These are phyloP conservation scores for Penicillium silybi DNA, from an alignment of 495 filamentous ascomycete species.

Conservation along the genomic window DNA sequence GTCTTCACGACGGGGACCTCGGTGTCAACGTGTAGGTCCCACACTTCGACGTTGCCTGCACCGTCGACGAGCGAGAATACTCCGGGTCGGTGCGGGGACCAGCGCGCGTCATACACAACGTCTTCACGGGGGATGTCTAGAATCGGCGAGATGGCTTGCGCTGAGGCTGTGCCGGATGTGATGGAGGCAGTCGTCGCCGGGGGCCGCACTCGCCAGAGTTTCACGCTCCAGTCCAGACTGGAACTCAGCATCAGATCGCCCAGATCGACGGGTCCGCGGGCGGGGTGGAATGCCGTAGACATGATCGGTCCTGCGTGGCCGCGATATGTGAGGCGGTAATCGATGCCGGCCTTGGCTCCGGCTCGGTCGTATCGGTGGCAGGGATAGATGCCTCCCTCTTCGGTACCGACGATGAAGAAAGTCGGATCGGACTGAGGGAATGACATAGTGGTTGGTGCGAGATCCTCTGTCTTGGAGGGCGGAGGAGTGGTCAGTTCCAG, in stretches of 20 bases:
- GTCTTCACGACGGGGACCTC: constrained; percentile 83
- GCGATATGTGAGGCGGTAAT: constrained; percentile 75
- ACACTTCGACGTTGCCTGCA: constrained; percentile 87
- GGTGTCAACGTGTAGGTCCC: constrained; percentile 88
- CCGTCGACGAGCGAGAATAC: constrained; percentile 94
- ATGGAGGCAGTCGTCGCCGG: constrained; percentile 48
- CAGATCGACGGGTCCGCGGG: constrained; percentile 86
- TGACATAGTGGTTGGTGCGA: constrained; percentile 93
- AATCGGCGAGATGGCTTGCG: constrained; percentile 60
- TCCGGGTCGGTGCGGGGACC: constrained; percentile 87
- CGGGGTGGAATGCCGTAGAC: constrained; percentile 92
- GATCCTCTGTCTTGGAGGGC: constrained; percentile 86
- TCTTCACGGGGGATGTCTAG: constrained; percentile 90
- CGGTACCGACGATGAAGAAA: constrained; percentile 93
- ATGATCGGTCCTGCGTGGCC: constrained; percentile 93
- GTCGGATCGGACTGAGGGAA: constrained; percentile 96
- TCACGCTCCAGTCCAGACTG: constrained; percentile 92
- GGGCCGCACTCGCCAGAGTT: constrained; percentile 89
- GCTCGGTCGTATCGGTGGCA: constrained; percentile 97
- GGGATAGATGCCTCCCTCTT: constrained; percentile 92
- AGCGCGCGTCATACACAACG: constrained; percentile 90
- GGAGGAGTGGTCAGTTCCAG: constrained; percentile 81
- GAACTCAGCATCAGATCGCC: constrained; percentile 86
- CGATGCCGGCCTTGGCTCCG: constrained; percentile 92
- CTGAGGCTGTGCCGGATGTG: constrained; percentile 35